Base-by-base conservation (phyloP, 2,329 filamentous ascomycete species). In the Acrodontium crateriforme region DNA sequence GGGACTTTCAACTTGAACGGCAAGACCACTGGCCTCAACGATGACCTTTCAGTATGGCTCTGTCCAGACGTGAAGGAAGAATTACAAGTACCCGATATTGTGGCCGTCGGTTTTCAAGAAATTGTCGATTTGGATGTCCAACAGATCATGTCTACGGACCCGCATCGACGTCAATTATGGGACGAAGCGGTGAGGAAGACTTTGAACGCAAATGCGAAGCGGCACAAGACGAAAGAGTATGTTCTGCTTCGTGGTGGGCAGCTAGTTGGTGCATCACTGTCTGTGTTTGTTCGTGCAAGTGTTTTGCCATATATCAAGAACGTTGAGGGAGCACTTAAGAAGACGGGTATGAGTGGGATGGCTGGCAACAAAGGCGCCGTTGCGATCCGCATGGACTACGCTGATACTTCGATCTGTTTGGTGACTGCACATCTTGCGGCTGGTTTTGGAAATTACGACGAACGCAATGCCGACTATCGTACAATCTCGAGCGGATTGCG, bases 71-170 rank as follows among this genome's bases (percentile, higher is more conserved):
- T 71, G 3, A 63, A 70, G 26, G 42, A 54, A 11, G 59, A 63
- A n/a, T 56, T 64, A 24, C 59, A 67, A 25, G 73, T 80, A 35
- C 85, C 89, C 5, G 80, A 87, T 33, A 80, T 98, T 19, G 74
- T 92, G 28, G 84, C 79, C 6, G 76, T 94, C 10, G 89, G 83
- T 0, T 95, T 98, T 45, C 89, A 98, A 50, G 89, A 98, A 54
- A 95, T 98, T 37, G 89, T 98, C n/a, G 82, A 93, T 48, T 62
- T 98, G 25, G 94, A 83, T 44, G 89, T 91, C 10, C 87, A 95
- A 52, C 89, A 98, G 48, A 95, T 98, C 47, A 94, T 98, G 84
- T 93, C 91, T 40, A 95, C 85, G 35, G 87, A 98, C 50, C 89
- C 89, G 1, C 73, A 75, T 3, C 71, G 81, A 29, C 81, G 87